Evolutionary conservation across 2,329 filamentous ascomycete species (phyloP).

Genomic region (Cercospora berteroae): DNA sequence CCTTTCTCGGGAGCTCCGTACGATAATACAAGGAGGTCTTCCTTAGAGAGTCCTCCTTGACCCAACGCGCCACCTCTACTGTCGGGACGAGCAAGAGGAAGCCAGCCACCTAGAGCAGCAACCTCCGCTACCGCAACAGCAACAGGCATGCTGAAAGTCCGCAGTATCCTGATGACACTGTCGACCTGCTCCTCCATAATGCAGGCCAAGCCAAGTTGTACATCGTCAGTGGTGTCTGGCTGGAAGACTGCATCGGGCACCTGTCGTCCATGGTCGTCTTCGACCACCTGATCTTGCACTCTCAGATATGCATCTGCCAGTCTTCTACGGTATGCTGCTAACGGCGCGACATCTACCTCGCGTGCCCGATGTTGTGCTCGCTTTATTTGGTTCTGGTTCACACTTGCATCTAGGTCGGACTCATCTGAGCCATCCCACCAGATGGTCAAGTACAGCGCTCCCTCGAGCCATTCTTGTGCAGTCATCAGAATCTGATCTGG

Average conservation of each 20-base stretch:
- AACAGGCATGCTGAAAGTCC: constrained; percentile 76
- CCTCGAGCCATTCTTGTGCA: constrained; percentile 90
- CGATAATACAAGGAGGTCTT: constrained; percentile 81
- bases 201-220: constrained; percentile 80
- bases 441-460: constrained; percentile 73
- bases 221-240: constrained; percentile 69
- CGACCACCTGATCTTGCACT: constrained; percentile 52
- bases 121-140: constrained; percentile 78
- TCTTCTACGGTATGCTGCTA: constrained; percentile 70
- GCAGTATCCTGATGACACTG: constrained; percentile 69
- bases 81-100: constrained; percentile 58
- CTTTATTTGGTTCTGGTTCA: constrained; percentile 45
- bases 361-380: constrained; percentile 39
- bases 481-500: constrained; percentile 71
- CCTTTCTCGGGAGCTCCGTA: constrained; percentile 60
- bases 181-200: constrained; percentile 80
- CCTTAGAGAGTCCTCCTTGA: constrained; percentile 65
- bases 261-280: constrained; percentile 50
- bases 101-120: constrained; percentile 79
- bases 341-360: constrained; percentile 52
- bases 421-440: constrained; percentile 89
- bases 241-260: constrained; percentile 54
- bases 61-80: constrained; percentile 54
- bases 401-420: constrained; percentile 43
- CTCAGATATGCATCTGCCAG: constrained; percentile 67